Conservation (phyloP, 176 grass and related monocot genomes). For the Oryza longistaminata region DNA sequence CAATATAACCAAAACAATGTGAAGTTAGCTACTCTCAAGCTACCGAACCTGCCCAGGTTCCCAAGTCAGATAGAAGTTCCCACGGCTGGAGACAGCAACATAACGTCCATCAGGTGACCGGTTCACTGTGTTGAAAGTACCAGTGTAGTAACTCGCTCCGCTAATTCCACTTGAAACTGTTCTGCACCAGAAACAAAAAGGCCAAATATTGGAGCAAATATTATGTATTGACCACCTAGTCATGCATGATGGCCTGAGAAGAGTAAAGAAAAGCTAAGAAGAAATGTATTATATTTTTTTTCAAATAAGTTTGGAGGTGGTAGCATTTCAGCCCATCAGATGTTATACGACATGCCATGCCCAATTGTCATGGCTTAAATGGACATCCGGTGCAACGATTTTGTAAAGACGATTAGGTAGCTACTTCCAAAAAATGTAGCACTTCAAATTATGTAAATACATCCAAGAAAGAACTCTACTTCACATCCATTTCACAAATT, state of each 20-base stretch:
- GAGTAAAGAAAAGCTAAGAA: background rate
- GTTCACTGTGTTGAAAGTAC: slow-evolving; percentile 93
- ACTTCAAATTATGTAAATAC: background rate
- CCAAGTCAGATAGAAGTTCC: slow-evolving; percentile 97
- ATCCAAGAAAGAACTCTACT: background rate
- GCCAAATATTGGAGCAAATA: background rate
- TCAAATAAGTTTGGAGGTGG: background rate
- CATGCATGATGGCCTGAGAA: background rate
- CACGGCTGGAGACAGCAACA: slow-evolving; percentile 89
- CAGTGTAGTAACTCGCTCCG: slow-evolving; percentile 96
- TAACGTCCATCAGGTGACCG: slow-evolving; percentile 88
- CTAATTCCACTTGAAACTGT: slow-evolving; percentile 99
- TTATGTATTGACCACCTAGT: too few relatives aligned
- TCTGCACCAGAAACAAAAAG: slow-evolving; percentile 62
- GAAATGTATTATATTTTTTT: background rate
- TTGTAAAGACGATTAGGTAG: background rate
- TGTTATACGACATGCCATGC: background rate
- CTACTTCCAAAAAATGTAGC: background rate
- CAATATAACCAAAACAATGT: background rate
- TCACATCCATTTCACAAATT: background rate
- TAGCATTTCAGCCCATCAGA: background rate
- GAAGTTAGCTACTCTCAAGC: background rate
- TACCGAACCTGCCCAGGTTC: slow-evolving; percentile 82
- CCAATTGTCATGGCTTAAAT: background rate
- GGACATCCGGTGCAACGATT: background rate